phyloP scores from a whole-genome alignment of 352 stramenopile species.

The Phytophthora quininea region DNA sequence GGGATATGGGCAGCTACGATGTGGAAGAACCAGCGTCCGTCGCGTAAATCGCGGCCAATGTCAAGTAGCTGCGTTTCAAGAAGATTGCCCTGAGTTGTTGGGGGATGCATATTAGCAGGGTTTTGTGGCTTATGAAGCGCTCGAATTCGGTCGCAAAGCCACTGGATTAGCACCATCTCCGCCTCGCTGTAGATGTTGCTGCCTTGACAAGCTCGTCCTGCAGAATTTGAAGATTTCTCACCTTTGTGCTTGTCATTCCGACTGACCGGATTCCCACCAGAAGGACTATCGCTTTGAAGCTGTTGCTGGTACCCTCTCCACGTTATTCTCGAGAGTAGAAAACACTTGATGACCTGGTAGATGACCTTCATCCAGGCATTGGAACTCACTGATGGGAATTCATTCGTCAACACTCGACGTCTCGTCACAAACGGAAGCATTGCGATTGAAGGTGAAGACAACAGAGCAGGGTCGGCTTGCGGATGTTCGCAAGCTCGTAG shows the following conservation, averaged over 20 bases:
- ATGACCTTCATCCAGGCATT: constrained; percentile 88
- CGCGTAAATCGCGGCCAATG: constrained; percentile 61
- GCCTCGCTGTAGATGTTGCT: constrained; percentile 93
- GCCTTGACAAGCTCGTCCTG: constrained; percentile 45
- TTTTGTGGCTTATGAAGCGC: constrained; percentile 11
- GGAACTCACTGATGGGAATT: constrained; percentile 56
- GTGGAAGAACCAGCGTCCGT: constrained; percentile 86
- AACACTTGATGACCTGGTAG: constrained; percentile 92
- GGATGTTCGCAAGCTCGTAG: constrained; percentile 77
- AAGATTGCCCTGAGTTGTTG: constrained; percentile 3
- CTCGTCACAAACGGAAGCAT: constrained; percentile 62
- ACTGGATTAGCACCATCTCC: constrained; percentile 92
- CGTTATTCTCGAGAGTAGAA: constrained; percentile 89
- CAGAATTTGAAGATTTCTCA: constrained; percentile 9
- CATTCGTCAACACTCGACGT: constrained; percentile 54
- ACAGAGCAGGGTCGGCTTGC: constrained; percentile 50
- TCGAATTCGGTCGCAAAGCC: constrained; percentile 82
- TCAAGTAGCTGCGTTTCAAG: constrained; percentile 56
- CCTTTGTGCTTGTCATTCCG: constrained; percentile 20
- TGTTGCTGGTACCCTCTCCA: constrained; percentile 75
- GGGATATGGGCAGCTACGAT: constrained; percentile 89
- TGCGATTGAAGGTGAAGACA: constrained; percentile 42
- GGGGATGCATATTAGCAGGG: constrained; percentile 1
- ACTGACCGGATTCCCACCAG: constrained; percentile 9
- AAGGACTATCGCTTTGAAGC: constrained; percentile 8